These are phyloP conservation scores for Delphinella strobiligena DNA, from an alignment of 2,329 filamentous ascomycete species.

Conservation along the genomic window DNA sequence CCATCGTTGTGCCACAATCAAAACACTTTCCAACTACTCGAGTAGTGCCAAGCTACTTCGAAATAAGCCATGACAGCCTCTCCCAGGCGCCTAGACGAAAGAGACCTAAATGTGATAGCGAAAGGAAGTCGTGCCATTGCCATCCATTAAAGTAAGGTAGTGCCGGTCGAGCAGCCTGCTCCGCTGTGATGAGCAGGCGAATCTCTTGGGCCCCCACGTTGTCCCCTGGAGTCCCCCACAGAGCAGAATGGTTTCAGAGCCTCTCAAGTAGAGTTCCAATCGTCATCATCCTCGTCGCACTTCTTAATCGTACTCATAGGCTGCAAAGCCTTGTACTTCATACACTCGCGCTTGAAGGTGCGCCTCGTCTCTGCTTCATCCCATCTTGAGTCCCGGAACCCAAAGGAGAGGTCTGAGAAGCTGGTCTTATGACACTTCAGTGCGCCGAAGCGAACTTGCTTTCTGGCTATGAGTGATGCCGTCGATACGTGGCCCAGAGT, in stretches of 20 bases:
- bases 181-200: no score
- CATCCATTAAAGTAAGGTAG: no score
- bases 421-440: slow-evolving; percentile 2
- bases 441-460: slow-evolving; percentile 5
- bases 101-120: no score
- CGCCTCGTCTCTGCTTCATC: not conserved
- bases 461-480: slow-evolving; percentile 2
- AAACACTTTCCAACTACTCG: no score
- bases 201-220: no score
- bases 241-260: not conserved
- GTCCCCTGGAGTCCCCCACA: no score
- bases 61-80: no score
- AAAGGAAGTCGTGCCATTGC: no score
- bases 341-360: not conserved
- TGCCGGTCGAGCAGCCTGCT: no score
- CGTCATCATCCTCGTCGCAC: not conserved
- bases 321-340: not conserved
- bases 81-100: no score
- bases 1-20: no score
- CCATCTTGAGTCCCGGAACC: not conserved
- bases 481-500: not conserved
- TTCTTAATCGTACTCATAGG: not conserved
- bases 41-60: no score
- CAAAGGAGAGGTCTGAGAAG: not conserved
- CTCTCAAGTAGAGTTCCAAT: not conserved